Evolutionary conservation across 1,284 basidiomycete species (phyloP).

Genomic region (Rhodotorula sp.): DNA sequence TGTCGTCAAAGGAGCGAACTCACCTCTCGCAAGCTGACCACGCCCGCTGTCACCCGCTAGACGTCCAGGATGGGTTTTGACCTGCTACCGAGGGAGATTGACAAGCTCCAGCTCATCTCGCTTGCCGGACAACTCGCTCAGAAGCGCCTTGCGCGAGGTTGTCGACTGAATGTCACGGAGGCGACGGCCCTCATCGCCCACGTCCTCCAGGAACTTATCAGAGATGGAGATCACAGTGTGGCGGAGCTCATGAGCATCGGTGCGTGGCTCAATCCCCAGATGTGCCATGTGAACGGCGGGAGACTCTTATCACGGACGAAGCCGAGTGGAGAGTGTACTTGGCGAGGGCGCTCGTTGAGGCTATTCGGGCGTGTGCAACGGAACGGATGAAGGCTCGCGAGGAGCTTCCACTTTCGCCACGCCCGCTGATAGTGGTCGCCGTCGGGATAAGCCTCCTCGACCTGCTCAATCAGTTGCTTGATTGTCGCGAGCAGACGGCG

Average conservation of each 20-base stretch:
- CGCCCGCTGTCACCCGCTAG: not conserved
- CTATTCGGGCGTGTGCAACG: no score
- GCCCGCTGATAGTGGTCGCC: no score
- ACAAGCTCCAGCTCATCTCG: constrained; percentile 51
- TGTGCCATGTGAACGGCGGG: no score
- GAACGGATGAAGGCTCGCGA: no score
- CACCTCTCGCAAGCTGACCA: not conserved
- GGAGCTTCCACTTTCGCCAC: no score
- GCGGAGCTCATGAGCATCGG: constrained; percentile 84
- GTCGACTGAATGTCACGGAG: constrained; percentile 82
- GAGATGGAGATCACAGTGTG: constrained; percentile 88
- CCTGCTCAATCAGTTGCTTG: not conserved
- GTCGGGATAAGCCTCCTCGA: not conserved
- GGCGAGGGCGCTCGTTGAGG: no score
- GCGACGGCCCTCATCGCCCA: constrained; percentile 84
- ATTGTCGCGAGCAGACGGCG: no score
- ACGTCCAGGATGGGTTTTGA: constrained; percentile 22
- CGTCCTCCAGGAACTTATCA: constrained; percentile 88
- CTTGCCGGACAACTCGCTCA: constrained; percentile 85
- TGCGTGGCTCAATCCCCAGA: not conserved
- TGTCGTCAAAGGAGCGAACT: not conserved
- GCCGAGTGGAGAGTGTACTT: not conserved
- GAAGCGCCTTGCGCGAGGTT: constrained; percentile 85
- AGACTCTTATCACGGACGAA: not conserved
- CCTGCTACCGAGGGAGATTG: constrained; percentile 44